Percentiles rank a stretch among this genome's conserved stretches.
These are phyloP conservation scores for Aureobasidium sp. DNA, from an alignment of 2,329 filamentous ascomycete species.

Conservation along the genomic window DNA sequence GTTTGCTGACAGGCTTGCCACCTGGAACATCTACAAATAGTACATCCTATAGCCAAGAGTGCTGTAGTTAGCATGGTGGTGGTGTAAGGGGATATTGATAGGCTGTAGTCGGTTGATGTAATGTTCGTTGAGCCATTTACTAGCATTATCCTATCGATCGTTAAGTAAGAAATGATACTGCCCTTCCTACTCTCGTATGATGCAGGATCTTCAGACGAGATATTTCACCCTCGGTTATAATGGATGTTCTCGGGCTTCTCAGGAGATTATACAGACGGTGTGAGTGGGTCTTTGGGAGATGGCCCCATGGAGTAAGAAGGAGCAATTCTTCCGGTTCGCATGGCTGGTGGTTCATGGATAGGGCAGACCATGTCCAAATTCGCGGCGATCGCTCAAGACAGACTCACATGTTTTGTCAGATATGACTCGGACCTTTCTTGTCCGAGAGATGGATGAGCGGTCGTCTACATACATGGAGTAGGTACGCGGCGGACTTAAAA, in stretches of 20 bases:
- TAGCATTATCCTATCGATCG: no score
- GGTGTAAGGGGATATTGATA: background rate
- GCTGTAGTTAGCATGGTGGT: background rate
- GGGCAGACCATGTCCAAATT: background rate
- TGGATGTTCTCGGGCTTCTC: background rate
- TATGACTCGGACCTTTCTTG: background rate
- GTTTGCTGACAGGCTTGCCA: conserved; percentile 52
- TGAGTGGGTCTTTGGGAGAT: background rate
- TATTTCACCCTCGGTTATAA: background rate
- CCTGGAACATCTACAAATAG: conserved; percentile 55
- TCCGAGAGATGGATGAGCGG: background rate
- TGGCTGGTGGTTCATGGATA: background rate
- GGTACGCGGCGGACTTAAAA: background rate
- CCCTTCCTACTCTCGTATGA: background rate
- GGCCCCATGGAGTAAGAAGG: background rate
- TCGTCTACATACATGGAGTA: background rate
- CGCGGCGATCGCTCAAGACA: background rate
- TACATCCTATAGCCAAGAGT: conserved; percentile 1
- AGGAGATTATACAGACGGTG: background rate
- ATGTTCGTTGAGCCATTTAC: no score
- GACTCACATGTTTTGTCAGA: background rate
- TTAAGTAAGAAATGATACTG: no score
- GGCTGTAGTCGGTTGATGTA: background rate
- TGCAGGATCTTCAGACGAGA: background rate
- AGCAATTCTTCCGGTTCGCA: conserved; percentile 2